These are phyloP conservation scores for Arthrinium puccinioides DNA, from an alignment of 2,329 filamentous ascomycete genomes.

Conservation along the genomic window DNA sequence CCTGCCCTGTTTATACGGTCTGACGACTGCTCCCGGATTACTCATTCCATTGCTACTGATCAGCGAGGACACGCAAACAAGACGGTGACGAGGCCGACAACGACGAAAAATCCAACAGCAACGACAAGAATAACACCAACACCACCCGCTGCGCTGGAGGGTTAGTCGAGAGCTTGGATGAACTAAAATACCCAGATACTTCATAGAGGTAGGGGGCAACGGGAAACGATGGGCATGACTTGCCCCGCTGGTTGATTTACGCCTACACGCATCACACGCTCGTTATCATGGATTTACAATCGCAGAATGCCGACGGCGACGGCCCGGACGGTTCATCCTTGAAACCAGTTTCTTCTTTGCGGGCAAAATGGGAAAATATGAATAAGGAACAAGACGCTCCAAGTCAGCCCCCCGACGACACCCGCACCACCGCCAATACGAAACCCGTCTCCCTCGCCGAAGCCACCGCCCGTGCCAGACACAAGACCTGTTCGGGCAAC, in stretches of 20 bases:
- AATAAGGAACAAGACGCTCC: conserved; percentile 37
- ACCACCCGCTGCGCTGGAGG: no score
- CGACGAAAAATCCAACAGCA: no score
- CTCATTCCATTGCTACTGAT: no score
- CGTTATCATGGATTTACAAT: conserved; percentile 32
- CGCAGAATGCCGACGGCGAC: no score
- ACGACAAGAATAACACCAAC: neutral
- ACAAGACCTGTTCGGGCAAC: conserved; percentile 20
- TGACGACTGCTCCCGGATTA: no score
- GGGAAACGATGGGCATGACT: neutral
- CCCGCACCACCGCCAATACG: conserved; percentile 25
- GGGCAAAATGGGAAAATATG: conserved; percentile 77
- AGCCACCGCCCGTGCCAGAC: conserved; percentile 22
- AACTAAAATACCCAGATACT: no score
- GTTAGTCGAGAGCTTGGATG: no score
- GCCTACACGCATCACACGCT: conserved; percentile 1
- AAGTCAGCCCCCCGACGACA: conserved; percentile 20
- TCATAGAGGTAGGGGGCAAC: neutral
- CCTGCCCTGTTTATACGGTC: no score
- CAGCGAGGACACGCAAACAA: no score
- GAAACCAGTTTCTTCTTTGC: conserved; percentile 74
- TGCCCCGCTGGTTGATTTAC: conserved; percentile 1
- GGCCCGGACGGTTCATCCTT: conserved; percentile 72
- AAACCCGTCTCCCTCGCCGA: conserved; percentile 23
- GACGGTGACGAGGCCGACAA: no score